Conservation (phyloP, 108 stramenopile species). For the Schizochytrium sp. region DNA sequence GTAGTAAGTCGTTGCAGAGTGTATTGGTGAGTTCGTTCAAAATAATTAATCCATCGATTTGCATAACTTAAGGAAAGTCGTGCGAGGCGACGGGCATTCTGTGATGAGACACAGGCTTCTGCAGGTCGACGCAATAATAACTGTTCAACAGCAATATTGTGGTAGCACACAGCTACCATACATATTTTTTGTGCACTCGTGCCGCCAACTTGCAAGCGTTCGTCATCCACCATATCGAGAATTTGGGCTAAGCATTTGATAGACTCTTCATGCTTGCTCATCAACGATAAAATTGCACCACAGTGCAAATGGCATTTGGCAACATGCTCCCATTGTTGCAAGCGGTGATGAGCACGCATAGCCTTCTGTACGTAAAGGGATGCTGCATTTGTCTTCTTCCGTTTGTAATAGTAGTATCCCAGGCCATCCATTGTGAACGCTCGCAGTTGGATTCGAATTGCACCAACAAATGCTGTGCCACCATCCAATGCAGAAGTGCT, state of each 20-base stretch:
- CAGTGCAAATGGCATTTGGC: slow-evolving; percentile 75
- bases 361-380: slow-evolving; percentile 71
- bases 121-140: slow-evolving; percentile 68
- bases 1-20: slow-evolving; percentile 61
- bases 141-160: slow-evolving; percentile 81
- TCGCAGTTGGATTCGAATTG: slow-evolving; percentile 62
- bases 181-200: slow-evolving; percentile 74
- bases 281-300: slow-evolving; percentile 68
- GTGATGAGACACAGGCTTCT: slow-evolving; percentile 75
- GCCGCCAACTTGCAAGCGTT: slow-evolving; percentile 67
- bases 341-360: slow-evolving; percentile 68
- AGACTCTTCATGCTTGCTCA: slow-evolving; percentile 74
- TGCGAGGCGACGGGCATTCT: slow-evolving; percentile 79
- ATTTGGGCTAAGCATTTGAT: slow-evolving; percentile 72
- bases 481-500: slow-evolving; percentile 26
- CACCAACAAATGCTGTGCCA: not conserved
- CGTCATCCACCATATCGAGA: slow-evolving; percentile 69
- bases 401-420: slow-evolving; percentile 75
- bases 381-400: slow-evolving; percentile 73
- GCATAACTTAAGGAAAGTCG: slow-evolving; percentile 77
- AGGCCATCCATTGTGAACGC: slow-evolving; percentile 72
- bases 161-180: slow-evolving; percentile 77
- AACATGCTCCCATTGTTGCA: slow-evolving; percentile 63
- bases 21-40: slow-evolving; percentile 77
- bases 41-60: slow-evolving; percentile 74